A percentile compares a stretch with the other conserved stretches of the same genome.
phyloP scores from a whole-genome alignment of 805 yeast species.

The Sugiyamaella qingdaonensis region DNA sequence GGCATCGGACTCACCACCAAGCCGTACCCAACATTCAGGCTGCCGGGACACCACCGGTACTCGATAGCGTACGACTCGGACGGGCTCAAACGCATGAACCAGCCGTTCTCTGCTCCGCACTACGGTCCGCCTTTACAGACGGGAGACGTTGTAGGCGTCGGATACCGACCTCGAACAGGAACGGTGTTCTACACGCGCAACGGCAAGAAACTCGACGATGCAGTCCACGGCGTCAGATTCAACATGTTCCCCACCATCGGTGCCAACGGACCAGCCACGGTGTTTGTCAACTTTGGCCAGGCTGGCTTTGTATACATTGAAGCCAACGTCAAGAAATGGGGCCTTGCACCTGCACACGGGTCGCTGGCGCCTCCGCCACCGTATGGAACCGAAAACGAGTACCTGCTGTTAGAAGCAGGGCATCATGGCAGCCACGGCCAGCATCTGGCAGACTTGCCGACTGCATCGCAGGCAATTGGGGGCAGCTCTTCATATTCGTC shows the following conservation, averaged over 20 bases:
- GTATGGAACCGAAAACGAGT: slow-evolving; percentile 73
- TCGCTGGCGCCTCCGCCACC: slow-evolving; percentile 91
- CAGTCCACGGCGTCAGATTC: slow-evolving; percentile 64
- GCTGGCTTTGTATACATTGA: slow-evolving; percentile 86
- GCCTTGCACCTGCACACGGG: slow-evolving; percentile 87
- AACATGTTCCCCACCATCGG: slow-evolving; percentile 88
- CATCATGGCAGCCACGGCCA: slow-evolving; percentile 5
- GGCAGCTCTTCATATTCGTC: not conserved
- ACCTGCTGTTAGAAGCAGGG: slow-evolving; percentile 59
- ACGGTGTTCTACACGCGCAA: slow-evolving; percentile 90
- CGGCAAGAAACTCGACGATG: slow-evolving; percentile 85
- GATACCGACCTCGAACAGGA: slow-evolving; percentile 77
- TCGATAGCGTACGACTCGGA: slow-evolving; percentile 85
- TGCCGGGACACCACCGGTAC: slow-evolving; percentile 87
- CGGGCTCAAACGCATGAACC: slow-evolving; percentile 75
- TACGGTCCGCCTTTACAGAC: slow-evolving; percentile 51
- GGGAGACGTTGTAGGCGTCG: slow-evolving; percentile 93
- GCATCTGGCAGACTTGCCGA: not conserved
- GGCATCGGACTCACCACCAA: slow-evolving; percentile 78
- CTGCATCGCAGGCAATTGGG: not conserved
- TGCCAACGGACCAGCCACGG: slow-evolving; percentile 69
- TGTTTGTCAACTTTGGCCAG: slow-evolving; percentile 89
- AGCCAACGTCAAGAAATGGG: slow-evolving; percentile 93
- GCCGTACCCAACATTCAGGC: slow-evolving; percentile 90
- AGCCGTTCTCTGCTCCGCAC: slow-evolving; percentile 54